Base-by-base conservation (phyloP, 1,284 basidiomycete species). In the Athelia psychrophila region DNA sequence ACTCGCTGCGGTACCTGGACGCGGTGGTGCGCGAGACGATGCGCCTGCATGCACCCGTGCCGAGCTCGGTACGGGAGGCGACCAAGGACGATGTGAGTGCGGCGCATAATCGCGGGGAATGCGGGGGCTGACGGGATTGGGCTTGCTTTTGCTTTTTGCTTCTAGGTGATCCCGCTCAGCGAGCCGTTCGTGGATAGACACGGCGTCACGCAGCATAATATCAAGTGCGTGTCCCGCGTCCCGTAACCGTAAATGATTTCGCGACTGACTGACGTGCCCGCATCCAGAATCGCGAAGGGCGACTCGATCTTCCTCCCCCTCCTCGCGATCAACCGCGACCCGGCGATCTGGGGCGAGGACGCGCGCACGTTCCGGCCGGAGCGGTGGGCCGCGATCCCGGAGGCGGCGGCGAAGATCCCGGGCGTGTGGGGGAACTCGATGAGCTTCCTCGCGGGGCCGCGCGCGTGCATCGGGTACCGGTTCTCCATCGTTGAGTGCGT, bases 1-100 rank as follows among this genome's bases (percentile, higher is more conserved):
- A 78, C 52, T 64, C 72, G 1, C 69, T 87, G 10, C 76, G 78
- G 2, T 86, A 85, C 58, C 80, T 87, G 16, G 84, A 87, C 55
- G 67, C 71, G 19, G 83, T 91, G 13, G 73, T 89, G 3, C 79
- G 84, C 24, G 92, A 95, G 67, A 74, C 77, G 0, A 69, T 94
- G 27, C 78, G 91, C 12, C 58, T 91, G 9, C 74, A 86, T 57
- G 59, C 83, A 0, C 88, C 89, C 2, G 84, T 89, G 0, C 69
- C 80, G 0, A 63, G 60, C 2, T 81, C 82, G 0, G 62, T 77
- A 19, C 78, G 90, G 3, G 67, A 76, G 10, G 75, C 77, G 0
- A 63, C 60, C 35, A 68, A 76, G 44, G 84, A 88, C 54, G 80
- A 83, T 35, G 62, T 82, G n/a, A n/a, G n/a, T n/a, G n/a, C n/a